Evolutionary conservation across 306 rosid genomes (phyloP), one percentile per base, ranked within the genome.

Genomic region (Canavalia ensiformis): DNA sequence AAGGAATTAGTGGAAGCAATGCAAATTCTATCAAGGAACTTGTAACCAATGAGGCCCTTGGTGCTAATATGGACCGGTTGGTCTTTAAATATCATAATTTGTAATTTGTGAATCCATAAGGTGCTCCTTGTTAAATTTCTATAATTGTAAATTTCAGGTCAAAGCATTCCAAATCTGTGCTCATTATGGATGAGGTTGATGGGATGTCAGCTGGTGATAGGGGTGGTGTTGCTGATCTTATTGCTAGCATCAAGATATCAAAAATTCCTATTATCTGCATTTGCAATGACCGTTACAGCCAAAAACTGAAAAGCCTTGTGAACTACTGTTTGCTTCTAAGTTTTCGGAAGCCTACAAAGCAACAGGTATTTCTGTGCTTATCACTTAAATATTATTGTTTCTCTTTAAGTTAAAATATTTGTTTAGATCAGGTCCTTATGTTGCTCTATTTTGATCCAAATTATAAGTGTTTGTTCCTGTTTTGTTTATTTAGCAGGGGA

Each of bases 171-270:
- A 93, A 90, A 89, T 85, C 94, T 69, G 99, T 95, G 80, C 94
- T 95, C 69, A 91, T 95, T 82, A 95, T 95, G 99, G 99, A 95
- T 52, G 99, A 95, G 81, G 99, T 95, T 76, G 98, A 95, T 86
- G 99, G 99, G 86, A 93, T 95, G 99, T 95, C 99, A 77, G 99
- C 99, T 83, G 99, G 99, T 83, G 99, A 95, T 86, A 86, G 99
- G 86, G 99, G 99, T 78, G 99, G 99, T 72, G 74, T 95, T 81
- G 93, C 99, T 84, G 98, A 93, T 88, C 97, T 95, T 72, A 93
- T 95, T 88, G 91, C 93, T 30, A 91, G 92, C 87, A 95, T 95
- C 85, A 95, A 95, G 84, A 93, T 79, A 54, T 93, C 98, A 37
- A 93, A 93, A 87, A 90, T 95, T 87, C 99, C 99, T 55, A 89